Evolutionary conservation across 352 stramenopile genomes (phyloP).

Genomic region (Globisporangium canariense): DNA sequence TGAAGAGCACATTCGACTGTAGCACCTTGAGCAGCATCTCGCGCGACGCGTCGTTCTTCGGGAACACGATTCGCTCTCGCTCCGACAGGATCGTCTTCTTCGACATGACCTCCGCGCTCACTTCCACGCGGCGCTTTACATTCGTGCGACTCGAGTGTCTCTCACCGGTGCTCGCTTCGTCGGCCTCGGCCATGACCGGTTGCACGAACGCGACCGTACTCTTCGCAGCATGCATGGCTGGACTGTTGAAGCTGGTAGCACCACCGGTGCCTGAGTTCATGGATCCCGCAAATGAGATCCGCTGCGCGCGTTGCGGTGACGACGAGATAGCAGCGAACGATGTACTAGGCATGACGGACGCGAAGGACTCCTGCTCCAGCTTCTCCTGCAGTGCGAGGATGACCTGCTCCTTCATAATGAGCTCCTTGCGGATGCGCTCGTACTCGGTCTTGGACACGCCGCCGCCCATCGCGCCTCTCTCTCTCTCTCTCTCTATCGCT

Average conservation of each 20-base stretch:
- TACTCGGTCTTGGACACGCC: constrained; percentile 75
- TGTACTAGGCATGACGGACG: background rate
- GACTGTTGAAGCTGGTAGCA: background rate
- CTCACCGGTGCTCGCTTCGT: background rate
- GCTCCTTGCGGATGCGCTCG: constrained; percentile 65
- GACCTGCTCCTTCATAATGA: constrained; percentile 68
- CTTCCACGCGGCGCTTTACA: constrained; percentile 52
- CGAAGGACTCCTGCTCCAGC: constrained; percentile 18
- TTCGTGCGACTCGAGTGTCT: constrained; percentile 15
- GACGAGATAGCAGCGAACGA: background rate
- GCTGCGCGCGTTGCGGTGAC: constrained; percentile 16
- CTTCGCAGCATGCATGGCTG: background rate
- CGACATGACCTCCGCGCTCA: constrained; percentile 76
- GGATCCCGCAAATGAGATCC: constrained; percentile 18
- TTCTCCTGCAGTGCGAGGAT: constrained; percentile 61
- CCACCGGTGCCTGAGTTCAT: constrained; percentile 15
- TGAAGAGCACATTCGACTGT: constrained; percentile 75
- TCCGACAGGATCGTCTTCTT: constrained; percentile 59
- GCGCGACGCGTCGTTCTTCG: constrained; percentile 53
- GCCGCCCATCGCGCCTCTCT: constrained; percentile 40
- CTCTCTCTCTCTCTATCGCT: no score
- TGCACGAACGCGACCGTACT: background rate
- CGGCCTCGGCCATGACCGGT: background rate
- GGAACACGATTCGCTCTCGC: constrained; percentile 52
- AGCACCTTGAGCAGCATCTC: constrained; percentile 61